A percentile compares a stretch with the other conserved stretches of the same genome.
These are phyloP conservation scores for Alternaria angustiovoidea DNA, from an alignment of 2,329 filamentous ascomycete genomes.

Conservation along the genomic window DNA sequence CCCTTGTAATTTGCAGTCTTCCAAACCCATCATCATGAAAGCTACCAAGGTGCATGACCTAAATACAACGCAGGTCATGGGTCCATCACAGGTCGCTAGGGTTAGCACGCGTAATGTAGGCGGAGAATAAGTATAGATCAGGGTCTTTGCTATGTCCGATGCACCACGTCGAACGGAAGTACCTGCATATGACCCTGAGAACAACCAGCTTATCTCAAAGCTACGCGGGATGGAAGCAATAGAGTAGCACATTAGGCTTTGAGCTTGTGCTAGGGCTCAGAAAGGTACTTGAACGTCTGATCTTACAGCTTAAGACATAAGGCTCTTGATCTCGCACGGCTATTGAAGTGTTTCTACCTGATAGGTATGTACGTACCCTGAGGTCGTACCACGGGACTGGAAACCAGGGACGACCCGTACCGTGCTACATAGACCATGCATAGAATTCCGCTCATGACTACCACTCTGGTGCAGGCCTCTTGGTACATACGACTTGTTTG, in stretches of 20 bases:
- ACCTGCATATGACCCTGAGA: not conserved
- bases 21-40: not conserved
- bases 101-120: not conserved
- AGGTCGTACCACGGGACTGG: not conserved
- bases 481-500: not conserved
- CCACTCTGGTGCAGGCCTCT: not conserved
- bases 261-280: not conserved
- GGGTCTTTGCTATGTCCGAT: not conserved
- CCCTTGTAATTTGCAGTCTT: not conserved
- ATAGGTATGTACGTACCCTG: not conserved
- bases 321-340: too few relatives aligned
- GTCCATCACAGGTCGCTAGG: not conserved
- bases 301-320: not conserved
- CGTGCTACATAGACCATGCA: not conserved
- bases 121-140: not conserved
- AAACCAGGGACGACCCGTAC: slow-evolving; percentile 1
- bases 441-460: not conserved
- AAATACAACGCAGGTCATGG: not conserved
- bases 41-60: not conserved
- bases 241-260: not conserved
- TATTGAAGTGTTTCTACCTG: not conserved
- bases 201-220: not conserved
- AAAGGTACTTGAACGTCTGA: not conserved
- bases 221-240: not conserved
- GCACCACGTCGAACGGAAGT: not conserved